A percentile compares a stretch with the other conserved stretches of the same genome.
These are phyloP conservation scores for Fusarium tjaetaba DNA, from an alignment of 2,329 filamentous ascomycete genomes.

Conservation along the genomic window DNA sequence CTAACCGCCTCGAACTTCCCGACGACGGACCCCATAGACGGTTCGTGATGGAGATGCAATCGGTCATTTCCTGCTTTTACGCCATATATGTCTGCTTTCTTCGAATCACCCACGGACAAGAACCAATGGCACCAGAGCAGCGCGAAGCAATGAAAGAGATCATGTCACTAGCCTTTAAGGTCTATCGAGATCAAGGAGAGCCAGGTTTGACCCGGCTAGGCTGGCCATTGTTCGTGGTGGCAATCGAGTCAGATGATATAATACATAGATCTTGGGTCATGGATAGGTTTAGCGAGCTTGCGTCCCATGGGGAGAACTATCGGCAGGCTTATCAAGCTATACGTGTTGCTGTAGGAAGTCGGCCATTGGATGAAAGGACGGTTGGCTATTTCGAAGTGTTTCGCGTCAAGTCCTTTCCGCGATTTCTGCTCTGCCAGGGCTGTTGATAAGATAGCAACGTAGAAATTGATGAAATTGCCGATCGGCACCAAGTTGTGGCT, in stretches of 20 bases:
- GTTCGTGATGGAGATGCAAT: background rate
- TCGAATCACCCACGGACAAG: background rate
- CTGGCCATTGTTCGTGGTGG: background rate
- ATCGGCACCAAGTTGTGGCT: background rate
- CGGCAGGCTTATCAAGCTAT: background rate
- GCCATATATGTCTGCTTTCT: background rate
- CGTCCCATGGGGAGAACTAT: background rate
- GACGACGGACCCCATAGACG: background rate
- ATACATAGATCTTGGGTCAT: background rate
- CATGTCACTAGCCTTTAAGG: background rate
- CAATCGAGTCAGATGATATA: background rate
- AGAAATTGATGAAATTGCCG: background rate
- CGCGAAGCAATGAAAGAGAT: background rate
- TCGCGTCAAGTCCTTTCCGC: background rate
- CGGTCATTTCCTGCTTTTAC: background rate
- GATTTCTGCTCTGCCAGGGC: background rate
- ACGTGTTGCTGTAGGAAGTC: background rate
- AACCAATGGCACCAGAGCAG: background rate
- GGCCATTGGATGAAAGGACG: background rate
- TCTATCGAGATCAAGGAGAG: background rate
- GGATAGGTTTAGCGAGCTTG: background rate
- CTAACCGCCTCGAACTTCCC: background rate
- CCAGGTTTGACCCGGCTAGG: background rate
- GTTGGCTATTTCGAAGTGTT: background rate
- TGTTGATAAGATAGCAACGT: background rate